These are phyloP conservation scores for Hypericum perforatum DNA, from an alignment of 345 rosid species.

Conservation along the genomic window DNA sequence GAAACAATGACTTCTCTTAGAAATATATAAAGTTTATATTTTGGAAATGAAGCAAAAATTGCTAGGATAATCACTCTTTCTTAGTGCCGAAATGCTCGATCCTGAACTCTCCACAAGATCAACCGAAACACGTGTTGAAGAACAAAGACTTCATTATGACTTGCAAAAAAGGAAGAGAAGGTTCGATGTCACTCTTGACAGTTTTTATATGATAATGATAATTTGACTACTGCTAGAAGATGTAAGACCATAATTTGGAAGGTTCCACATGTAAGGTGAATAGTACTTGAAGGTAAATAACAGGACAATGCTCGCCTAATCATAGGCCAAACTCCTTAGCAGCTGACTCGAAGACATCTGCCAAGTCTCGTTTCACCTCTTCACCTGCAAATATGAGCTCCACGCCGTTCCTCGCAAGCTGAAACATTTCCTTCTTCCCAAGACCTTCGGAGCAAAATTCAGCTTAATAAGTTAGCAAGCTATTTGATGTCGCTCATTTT, in stretches of 20 bases:
- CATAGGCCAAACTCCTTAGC: conserved; percentile 24
- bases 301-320: conserved; percentile 7
- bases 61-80: too few relatives aligned
- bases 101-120: too few relatives aligned
- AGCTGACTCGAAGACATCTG: conserved; percentile 33
- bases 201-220: not conserved
- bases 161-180: too few relatives aligned
- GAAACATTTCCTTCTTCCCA: conserved; percentile 49
- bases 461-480: conserved; percentile 7
- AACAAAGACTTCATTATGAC: too few relatives aligned
- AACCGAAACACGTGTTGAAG: too few relatives aligned
- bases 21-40: too few relatives aligned
- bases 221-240: not conserved
- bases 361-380: conserved; percentile 47
- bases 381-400: conserved; percentile 61
- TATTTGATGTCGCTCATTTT: not conserved
- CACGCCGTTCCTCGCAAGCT: conserved; percentile 50
- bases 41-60: too few relatives aligned
- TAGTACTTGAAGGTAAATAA: not conserved
- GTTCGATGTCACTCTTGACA: too few relatives aligned
- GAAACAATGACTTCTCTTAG: too few relatives aligned
- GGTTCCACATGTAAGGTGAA: too few relatives aligned
- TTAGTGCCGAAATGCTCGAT: too few relatives aligned
- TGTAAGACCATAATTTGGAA: too few relatives aligned
- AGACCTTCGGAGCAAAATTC: conserved; percentile 35